Evolutionary conservation across 108 stramenopile genomes (phyloP), one percentile per base, ranked within the genome.

Genomic region (Ochromonas danica): DNA sequence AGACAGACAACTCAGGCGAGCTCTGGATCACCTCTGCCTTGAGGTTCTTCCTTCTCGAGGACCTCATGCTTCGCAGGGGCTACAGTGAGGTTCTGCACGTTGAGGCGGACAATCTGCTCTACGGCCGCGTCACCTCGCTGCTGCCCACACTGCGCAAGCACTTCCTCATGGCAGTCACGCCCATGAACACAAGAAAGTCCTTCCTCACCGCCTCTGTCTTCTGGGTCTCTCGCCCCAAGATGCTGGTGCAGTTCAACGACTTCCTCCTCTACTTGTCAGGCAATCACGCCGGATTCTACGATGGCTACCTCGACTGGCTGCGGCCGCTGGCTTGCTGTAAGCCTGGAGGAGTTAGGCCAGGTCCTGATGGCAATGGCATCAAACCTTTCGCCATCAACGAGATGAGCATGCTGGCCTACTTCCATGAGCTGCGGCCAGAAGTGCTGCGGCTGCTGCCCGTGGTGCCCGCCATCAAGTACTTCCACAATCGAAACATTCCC

Each of bases 201-300:
- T 75, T 75, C 40, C 3, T 75, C 17, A 75, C 72, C 31, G 72
- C 72, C 17, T 75, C 72, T 57, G 72, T 75, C 28, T 75, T 75
- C 30, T 75, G 72, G 72, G 40, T 75, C 3, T 41, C 25, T 6
- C 3, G 10, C 51, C 51, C 31, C 10, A 60, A 42, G 17, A 14
- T 10, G 6, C 31, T 75, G 51, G 41, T 60, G 3, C 3, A 31
- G 10, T 60, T 75, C 72, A 75, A 75, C 72, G 40, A 75, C 72
- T 75, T 57, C 40, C 40, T 75, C 14, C 28, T 75, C 3, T 6
- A 75, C 40, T 33, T 75, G 14, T 6, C 10, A 6, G 36, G 72
- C 28, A 60, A 75, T 36, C 14, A 41, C 3, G 27, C 3, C 10
- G 31, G 25, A 14, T 31, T 27, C 17, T 75, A 14, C 14, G 38